These are phyloP conservation scores for Durusdinium trenchii DNA, from an alignment of 73 alveolate species.

Conservation along the genomic window DNA sequence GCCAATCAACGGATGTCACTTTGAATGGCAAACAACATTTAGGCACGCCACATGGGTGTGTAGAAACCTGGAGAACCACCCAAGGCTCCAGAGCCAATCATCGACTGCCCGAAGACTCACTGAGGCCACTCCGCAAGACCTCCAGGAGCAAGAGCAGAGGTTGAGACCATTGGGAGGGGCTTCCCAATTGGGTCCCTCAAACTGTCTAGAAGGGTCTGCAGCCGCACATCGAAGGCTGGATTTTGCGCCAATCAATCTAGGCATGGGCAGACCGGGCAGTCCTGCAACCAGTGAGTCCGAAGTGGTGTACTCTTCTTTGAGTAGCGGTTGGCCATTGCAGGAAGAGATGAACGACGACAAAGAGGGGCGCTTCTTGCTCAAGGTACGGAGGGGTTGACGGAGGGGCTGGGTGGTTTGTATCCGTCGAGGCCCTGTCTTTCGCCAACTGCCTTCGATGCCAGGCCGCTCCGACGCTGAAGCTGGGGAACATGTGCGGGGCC, in stretches of 20 bases:
- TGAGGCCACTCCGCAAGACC: slow-evolving; percentile 53
- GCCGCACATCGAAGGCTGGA: too few relatives aligned
- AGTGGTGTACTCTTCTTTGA: neutral
- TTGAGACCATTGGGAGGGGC: neutral
- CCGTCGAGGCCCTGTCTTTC: too few relatives aligned
- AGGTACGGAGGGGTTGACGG: too few relatives aligned
- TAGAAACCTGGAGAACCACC: too few relatives aligned
- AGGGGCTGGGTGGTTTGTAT: too few relatives aligned
- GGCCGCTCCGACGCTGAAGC: slow-evolving; percentile 53
- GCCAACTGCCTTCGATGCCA: neutral
- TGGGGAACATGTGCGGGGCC: slow-evolving; percentile 26
- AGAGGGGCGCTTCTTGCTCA: slow-evolving; percentile 55
- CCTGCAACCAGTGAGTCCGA: neutral
- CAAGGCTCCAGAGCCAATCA: too few relatives aligned
- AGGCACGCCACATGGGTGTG: too few relatives aligned
- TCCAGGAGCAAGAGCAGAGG: neutral
- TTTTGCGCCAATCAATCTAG: too few relatives aligned
- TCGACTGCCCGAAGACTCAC: slow-evolving; percentile 10
- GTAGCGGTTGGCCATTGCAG: neutral
- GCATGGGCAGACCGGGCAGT: too few relatives aligned
- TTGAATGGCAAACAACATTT: too few relatives aligned
- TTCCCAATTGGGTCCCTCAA: neutral
- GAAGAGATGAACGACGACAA: slow-evolving; percentile 20
- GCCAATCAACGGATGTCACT: too few relatives aligned
- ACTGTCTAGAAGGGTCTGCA: too few relatives aligned